Evolutionary conservation across 1,284 basidiomycete species (phyloP).

Genomic region (Marasmius sp.): DNA sequence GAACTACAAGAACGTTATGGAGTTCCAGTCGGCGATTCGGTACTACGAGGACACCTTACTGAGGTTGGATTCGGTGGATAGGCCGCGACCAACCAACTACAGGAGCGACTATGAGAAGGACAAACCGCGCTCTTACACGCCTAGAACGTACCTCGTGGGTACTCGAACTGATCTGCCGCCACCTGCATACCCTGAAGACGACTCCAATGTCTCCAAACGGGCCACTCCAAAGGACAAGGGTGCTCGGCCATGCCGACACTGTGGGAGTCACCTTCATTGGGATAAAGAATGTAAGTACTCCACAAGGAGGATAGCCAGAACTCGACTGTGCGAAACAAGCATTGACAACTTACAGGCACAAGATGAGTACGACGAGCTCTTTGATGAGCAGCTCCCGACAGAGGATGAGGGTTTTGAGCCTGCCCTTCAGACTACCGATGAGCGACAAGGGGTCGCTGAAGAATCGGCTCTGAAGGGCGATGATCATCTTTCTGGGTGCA

Average conservation of each 20-base stretch:
- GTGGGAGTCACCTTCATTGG: constrained; percentile 37
- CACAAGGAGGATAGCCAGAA: too few species aligned
- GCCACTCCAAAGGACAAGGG: constrained; percentile 27
- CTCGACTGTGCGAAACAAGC: constrained; percentile 3
- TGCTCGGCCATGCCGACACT: constrained; percentile 33
- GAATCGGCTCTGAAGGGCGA: too few species aligned
- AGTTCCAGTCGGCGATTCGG: constrained; percentile 13
- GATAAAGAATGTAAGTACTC: constrained; percentile 28
- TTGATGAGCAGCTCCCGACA: too few species aligned
- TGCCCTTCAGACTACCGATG: too few species aligned
- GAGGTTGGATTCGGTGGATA: background rate
- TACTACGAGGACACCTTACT: constrained; percentile 14
- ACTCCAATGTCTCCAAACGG: constrained; percentile 24
- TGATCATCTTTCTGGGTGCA: too few species aligned
- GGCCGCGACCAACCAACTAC: background rate
- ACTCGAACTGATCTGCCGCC: constrained; percentile 2
- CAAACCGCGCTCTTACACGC: background rate
- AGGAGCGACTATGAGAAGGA: background rate
- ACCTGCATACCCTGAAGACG: constrained; percentile 29
- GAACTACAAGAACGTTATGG: background rate
- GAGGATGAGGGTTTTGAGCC: too few species aligned
- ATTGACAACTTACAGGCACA: constrained; percentile 14
- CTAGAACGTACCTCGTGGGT: background rate
- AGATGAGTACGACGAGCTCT: constrained; percentile 20
- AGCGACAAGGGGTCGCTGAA: too few species aligned